Base-by-base conservation (phyloP, 2,329 filamentous ascomycete genomes). In the Aspergillus aculeatinus region DNA sequence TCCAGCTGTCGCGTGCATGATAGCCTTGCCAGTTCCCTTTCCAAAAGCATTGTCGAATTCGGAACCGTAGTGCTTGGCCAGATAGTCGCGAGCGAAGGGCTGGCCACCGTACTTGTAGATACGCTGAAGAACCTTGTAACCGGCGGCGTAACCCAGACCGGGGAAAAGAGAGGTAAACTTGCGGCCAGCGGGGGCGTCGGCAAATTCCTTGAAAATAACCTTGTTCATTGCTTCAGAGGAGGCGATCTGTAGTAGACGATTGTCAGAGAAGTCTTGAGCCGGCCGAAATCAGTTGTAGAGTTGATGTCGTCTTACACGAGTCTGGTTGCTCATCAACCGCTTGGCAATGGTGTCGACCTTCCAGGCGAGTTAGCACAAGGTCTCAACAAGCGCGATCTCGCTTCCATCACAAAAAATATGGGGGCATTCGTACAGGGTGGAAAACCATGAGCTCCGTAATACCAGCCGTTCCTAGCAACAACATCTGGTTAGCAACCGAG, bases 41-140 rank as follows among this genome's bases (percentile, higher is more conserved):
- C 95, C 95, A 72, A 99, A 99, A 11, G 92, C 86, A 67, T 83
- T 81, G 78, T 98, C 94, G 75, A 99, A 99, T 67, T 88, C 83
- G 69, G 86, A 83, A 68, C 91, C 89, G 74, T 96, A 89, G 83
- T 98, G 85, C 73, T 84, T 79, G 55, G 85, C 85, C 55, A 99
- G 85, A 79, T 89, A 97, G 80, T 99, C 95, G 57, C 94, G 89
- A 44, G 91, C 93, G 70, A 97, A 91, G 49, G 95, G 95, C 82
- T 99, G 95, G 54, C 95, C 95, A 67, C 95, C 95, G 74, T 97
- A 99, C 82, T 99, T 99, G 86, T 99, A 99, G 75, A 99, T 87
- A 77, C 95, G 85, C 85, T 99, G 95, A 59, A 96, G 86, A 64
- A 98, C 84, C 85, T 99, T 99, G 85, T 99, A 99, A 63, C 93